Percentiles rank a stretch among this genome's conserved stretches.
These are phyloP conservation scores for Cryptococcus sp. DNA, from an alignment of 1,284 basidiomycete species.

Conservation along the genomic window DNA sequence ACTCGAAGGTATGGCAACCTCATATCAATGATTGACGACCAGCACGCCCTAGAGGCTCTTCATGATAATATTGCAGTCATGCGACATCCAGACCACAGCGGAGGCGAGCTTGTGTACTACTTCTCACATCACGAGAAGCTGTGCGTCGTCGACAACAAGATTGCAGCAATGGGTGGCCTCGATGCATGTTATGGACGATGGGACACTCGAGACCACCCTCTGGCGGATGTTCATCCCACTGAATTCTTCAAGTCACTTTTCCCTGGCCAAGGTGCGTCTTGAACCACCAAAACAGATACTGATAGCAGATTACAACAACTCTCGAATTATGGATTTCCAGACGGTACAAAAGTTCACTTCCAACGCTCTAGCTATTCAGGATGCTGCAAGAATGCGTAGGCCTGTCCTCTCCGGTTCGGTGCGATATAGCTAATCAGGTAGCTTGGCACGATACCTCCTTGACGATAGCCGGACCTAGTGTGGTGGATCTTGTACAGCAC, in stretches of 20 bases:
- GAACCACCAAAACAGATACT: constrained; percentile 2
- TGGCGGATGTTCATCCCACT: constrained; percentile 85
- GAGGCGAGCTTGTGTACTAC: constrained; percentile 51
- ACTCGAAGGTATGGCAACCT: constrained; percentile 62
- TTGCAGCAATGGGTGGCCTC: constrained; percentile 64
- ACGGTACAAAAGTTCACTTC: constrained; percentile 73
- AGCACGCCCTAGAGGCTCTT: constrained; percentile 72
- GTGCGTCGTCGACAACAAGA: constrained; percentile 73
- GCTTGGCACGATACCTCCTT: constrained; percentile 55
- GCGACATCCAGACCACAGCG: constrained; percentile 85
- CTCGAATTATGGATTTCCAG: constrained; percentile 50
- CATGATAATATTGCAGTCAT: constrained; percentile 81
- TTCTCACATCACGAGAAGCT: constrained; percentile 52
- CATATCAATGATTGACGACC: background rate
- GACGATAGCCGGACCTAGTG: constrained; percentile 74
- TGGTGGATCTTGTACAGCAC: constrained; percentile 85
- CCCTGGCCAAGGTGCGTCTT: constrained; percentile 64
- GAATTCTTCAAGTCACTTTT: constrained; percentile 76
- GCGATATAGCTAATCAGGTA: constrained; percentile 6
- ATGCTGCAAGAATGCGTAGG: constrained; percentile 56
- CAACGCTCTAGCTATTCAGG: constrained; percentile 66
- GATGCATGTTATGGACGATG: constrained; percentile 93
- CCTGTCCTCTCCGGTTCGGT: too few species aligned
- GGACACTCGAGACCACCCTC: constrained; percentile 75
- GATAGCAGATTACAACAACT: constrained; percentile 74